Evolutionary conservation across 1,284 basidiomycete species (phyloP), one percentile per base, ranked within the genome.

Genomic region (Boletus mariae): DNA sequence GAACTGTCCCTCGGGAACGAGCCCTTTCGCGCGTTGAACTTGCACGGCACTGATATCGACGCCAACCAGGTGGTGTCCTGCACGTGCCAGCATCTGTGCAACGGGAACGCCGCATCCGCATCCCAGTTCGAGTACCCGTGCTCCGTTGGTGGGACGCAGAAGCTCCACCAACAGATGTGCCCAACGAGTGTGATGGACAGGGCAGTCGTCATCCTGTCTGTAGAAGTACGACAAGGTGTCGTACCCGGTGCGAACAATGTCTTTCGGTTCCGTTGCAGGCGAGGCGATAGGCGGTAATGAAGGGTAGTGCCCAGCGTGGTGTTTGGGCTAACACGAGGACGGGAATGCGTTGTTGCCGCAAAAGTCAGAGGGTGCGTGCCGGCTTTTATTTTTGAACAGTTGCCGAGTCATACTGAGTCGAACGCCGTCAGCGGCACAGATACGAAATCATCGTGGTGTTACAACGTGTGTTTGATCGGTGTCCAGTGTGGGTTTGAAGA

Each of bases 281-380:
- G 40, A 28, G 47, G 34, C 41, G 47, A 47, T 51, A 34, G 51
- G 54, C 65, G 64, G 65, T 58, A 61, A 65, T 67, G 61, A 65
- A 58, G n/a, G 23, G 42, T 13, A 31, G 47, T 45, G 35, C 12
- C 26, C 23, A 38, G 28, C n/a, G 26, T 37, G 52, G 47, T 20
- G 57, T 20, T 46, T n/a, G 29, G 40, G 6, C 20, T 17, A 35
- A 38, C 29, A 38, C 15, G 58, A 45, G 52, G 43, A 51, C 43
- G 17, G 45, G 25, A n/a, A 23, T 17, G 46, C 51, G 61, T 67
- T 45, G 42, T 20, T 20, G 20, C 20, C 20, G 20, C 20, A 20
- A 20, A 20, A 20, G 0, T 20, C 20, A 20, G 20, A 20, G 38
- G 11, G 40, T 47, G 35, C 10, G 17, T 60, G 40, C 17, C 23